A percentile compares a stretch with the other conserved stretches of the same genome.
Evolutionary conservation across 495 filamentous ascomycete species (phyloP).

Genomic region (Hypoxylon intermedium): DNA sequence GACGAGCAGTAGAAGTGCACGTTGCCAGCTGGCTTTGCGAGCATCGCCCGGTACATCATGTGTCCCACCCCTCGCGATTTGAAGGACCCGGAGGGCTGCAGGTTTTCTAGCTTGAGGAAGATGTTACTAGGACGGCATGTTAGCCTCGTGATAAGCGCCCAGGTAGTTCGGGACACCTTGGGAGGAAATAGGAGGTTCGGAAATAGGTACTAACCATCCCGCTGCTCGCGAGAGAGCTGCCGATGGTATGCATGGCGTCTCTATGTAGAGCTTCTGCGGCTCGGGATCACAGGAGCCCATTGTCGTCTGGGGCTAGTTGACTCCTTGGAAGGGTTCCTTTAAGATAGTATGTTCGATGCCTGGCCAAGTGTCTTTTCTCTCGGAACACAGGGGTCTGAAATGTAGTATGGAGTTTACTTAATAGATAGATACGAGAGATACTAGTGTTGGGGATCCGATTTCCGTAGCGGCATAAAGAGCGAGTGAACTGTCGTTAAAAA

Average conservation of each 20-base stretch:
- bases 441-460: not conserved
- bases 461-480: too few species aligned
- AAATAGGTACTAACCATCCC: conserved; percentile 64
- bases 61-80: conserved; percentile 91
- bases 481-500: too few species aligned
- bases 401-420: not conserved
- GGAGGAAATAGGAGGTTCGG: not conserved
- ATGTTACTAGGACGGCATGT: conserved; percentile 60
- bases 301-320: not conserved
- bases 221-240: conserved; percentile 70
- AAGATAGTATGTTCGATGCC: too few species aligned
- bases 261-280: conserved; percentile 66
- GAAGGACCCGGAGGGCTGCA: conserved; percentile 93
- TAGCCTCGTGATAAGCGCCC: conserved; percentile 1
- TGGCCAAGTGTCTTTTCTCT: too few species aligned
- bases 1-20: conserved; percentile 87
- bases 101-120: conserved; percentile 92
- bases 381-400: too few species aligned
- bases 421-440: not conserved
- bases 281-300: conserved; percentile 51
- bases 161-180: not conserved
- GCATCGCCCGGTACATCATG: conserved; percentile 69
- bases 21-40: conserved; percentile 32
- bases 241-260: conserved; percentile 76
- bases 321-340: too few species aligned